Conservation (phyloP, 1,284 basidiomycete genomes). For the Ganoderma lingzhi region DNA sequence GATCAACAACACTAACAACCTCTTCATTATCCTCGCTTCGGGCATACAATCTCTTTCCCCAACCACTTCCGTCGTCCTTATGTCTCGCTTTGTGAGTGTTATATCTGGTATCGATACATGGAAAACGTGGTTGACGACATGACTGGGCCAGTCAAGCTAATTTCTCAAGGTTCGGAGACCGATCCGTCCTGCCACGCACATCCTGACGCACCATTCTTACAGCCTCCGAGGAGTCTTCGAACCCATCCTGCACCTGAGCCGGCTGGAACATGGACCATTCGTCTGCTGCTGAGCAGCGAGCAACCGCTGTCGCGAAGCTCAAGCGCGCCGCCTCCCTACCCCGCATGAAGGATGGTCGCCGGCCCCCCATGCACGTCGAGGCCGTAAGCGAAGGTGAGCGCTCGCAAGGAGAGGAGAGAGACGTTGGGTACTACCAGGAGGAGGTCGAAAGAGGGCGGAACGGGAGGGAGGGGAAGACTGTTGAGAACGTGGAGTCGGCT, state of each 20-base stretch:
- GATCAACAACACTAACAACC: too few relatives aligned
- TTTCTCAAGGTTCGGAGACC: constrained; percentile 29
- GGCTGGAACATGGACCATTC: constrained; percentile 50
- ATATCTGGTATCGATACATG: too few relatives aligned
- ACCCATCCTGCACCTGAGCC: constrained; percentile 33
- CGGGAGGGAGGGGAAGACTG: constrained; percentile 30
- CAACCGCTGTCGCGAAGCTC: constrained; percentile 87
- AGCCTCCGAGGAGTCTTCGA: constrained; percentile 41
- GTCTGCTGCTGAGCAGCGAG: constrained; percentile 74
- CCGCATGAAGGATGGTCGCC: constrained; percentile 85
- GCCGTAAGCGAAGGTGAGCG: constrained; percentile 81
- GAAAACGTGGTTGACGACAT: too few relatives aligned
- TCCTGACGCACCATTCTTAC: constrained; percentile 34
- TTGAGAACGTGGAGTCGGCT: constrained; percentile 34
- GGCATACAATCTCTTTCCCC: constrained; percentile 13
- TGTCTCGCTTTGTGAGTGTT: constrained; percentile 34
- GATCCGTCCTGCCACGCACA: constrained; percentile 34
- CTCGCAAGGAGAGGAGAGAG: constrained; percentile 46
- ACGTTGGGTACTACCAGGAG: constrained; percentile 34
- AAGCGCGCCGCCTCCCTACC: constrained; percentile 90
- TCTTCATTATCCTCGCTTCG: not conserved
- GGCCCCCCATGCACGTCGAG: constrained; percentile 84
- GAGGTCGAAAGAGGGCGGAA: constrained; percentile 34
- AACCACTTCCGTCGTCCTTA: constrained; percentile 26
- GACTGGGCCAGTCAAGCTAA: constrained; percentile 14